Base-by-base conservation (phyloP, 768 basidiomycete genomes). In the Termitomyces sp. region DNA sequence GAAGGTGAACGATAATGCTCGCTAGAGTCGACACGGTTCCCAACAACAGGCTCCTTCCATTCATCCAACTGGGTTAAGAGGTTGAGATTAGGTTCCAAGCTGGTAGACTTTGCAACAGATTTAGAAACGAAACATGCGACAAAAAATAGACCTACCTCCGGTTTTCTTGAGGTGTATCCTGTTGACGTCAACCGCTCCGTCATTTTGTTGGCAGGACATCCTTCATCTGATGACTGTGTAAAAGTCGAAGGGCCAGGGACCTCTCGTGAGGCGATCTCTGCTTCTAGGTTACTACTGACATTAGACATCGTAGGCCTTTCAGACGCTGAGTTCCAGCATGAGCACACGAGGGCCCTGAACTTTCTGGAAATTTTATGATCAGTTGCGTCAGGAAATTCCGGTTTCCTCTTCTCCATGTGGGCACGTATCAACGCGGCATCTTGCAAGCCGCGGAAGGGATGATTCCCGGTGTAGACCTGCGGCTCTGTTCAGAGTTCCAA, bases 401-500 rank as follows among this genome's bases (percentile, higher is more conserved):
- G 58, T 35, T 45, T 59, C 46, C 18, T 52, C 12, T 52, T 28
- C 7, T 40, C 5, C 22, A 42, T 13, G 13, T 51, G 45, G 20
- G 62, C 66, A 13, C 28, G 48, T 22, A 57, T 60, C 22, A 57
- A 62, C 2, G 36, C 45, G 12, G 35, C 39, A 4, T 28, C 8
- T 1, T 55, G 50, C 15, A 63, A 7, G 1, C 50, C 22, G 28
- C 28, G 20, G 33, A 64, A 64, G 6, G 66, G 63, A 20, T n/a
- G n/a, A 4, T 62, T 16, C 12, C 66, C 66, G 1, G 63, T 64
- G 58, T 62, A 66, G 3, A 66, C 52, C 63, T 66, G 12, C 11
- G 32, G 18, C 12, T n/a, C 11, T 13, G 9, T 20, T 51, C 33
- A 35, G n/a, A 12, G 2, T 35, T 33, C 16, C 22, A 22, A 33